phyloP scores from a whole-genome alignment of 2,329 filamentous ascomycete species.

The Colletotrichum limetticola region DNA sequence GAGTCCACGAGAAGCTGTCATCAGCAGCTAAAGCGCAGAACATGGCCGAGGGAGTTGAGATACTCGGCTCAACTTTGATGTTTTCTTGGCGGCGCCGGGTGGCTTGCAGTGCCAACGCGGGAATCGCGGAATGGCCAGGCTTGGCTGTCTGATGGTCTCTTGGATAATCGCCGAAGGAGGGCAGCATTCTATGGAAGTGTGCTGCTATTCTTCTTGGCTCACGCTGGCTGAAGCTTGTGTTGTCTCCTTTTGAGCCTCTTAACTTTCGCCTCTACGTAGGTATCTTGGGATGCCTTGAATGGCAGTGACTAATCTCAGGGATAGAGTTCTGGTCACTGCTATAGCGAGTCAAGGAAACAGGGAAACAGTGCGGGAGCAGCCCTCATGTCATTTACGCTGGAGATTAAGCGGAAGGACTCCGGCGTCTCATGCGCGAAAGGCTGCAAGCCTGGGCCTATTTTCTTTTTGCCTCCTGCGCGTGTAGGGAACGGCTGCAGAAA shows the following conservation, averaged over 20 bases:
- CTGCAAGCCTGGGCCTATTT: neutral
- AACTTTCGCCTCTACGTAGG: neutral
- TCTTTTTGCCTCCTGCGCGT: neutral
- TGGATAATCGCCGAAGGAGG: neutral
- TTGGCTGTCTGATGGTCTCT: slow-evolving; percentile 2
- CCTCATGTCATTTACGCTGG: neutral
- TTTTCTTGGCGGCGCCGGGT: slow-evolving; percentile 29
- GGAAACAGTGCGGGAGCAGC: neutral
- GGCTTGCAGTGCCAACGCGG: slow-evolving; percentile 32
- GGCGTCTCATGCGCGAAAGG: neutral
- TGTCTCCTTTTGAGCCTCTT: neutral
- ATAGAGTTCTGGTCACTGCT: neutral
- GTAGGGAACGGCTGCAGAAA: slow-evolving; percentile 6
- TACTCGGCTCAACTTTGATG: neutral
- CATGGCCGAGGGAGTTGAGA: neutral
- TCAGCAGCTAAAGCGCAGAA: neutral
- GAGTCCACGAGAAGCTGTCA: neutral
- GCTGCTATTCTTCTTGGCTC: neutral
- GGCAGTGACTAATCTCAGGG: neutral
- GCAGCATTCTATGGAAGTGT: neutral
- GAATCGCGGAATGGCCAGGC: slow-evolving; percentile 9
- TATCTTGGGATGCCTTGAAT: neutral
- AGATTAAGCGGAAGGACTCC: neutral
- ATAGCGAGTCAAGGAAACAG: neutral
- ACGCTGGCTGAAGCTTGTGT: slow-evolving; percentile 10